Evolutionary conservation across 805 yeast genomes (phyloP).

Genomic region (Ogataea neopini): DNA sequence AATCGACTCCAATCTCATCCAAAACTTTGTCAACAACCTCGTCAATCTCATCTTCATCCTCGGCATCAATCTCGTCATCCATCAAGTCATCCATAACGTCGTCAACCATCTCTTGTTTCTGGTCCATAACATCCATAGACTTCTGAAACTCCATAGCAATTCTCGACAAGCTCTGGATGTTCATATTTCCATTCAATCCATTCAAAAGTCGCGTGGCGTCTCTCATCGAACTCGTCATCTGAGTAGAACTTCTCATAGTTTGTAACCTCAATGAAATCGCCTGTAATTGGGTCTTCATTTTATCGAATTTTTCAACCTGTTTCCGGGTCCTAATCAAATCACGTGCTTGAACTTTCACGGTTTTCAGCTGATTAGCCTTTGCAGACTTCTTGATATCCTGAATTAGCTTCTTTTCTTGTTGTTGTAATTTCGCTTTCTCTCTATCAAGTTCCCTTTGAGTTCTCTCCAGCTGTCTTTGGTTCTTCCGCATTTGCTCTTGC

Average conservation of each 20-base stretch:
- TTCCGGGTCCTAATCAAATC: slow-evolving; percentile 88
- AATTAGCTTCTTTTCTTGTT: slow-evolving; percentile 86
- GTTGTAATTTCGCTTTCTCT: slow-evolving; percentile 82
- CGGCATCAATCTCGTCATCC: slow-evolving; percentile 85
- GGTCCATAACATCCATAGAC: slow-evolving; percentile 96
- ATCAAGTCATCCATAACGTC: slow-evolving; percentile 96
- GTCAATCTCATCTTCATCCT: slow-evolving; percentile 81
- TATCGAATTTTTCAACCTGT: slow-evolving; percentile 82
- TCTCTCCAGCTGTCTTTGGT: slow-evolving; percentile 91
- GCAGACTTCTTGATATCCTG: slow-evolving; percentile 90
- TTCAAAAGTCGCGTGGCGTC: slow-evolving; percentile 86
- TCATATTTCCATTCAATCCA: slow-evolving; percentile 85
- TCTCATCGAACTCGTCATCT: slow-evolving; percentile 92
- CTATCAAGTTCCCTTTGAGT: slow-evolving; percentile 92
- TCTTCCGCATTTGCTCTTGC: slow-evolving; percentile 90
- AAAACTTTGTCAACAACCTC: slow-evolving; percentile 88
- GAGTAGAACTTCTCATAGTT: slow-evolving; percentile 88
- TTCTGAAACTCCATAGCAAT: slow-evolving; percentile 95
- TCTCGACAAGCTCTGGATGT: slow-evolving; percentile 81
- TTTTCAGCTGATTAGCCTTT: slow-evolving; percentile 81
- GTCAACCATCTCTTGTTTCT: slow-evolving; percentile 98
- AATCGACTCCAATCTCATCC: slow-evolving; percentile 94
- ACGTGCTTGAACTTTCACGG: slow-evolving; percentile 93
- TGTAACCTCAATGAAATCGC: slow-evolving; percentile 92
- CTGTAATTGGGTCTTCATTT: slow-evolving; percentile 93